Conservation (phyloP, 495 filamentous ascomycete genomes). For the Hypoxylon lienhwacheense region DNA sequence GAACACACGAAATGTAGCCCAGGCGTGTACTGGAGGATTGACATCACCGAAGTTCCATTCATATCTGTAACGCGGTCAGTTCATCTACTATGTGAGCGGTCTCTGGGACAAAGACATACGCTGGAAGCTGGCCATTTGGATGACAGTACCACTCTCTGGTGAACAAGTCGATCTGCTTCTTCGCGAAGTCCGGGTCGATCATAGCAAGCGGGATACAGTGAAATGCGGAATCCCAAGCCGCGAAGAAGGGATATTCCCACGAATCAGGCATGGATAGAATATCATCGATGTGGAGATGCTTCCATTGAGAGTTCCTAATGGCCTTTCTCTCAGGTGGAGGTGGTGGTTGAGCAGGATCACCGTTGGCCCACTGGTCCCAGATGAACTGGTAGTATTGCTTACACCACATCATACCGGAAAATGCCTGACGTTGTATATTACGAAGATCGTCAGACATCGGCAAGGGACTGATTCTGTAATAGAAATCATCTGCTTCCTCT, state of each 20-base stretch:
- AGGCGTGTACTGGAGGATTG: conserved; percentile 95
- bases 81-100: conserved; percentile 6
- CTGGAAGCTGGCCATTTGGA: conserved; percentile 88
- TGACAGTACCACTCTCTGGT: conserved; percentile 99
- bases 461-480: conserved; percentile 86
- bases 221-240: conserved; percentile 96
- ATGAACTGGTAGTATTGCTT: conserved; percentile 97
- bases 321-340: conserved; percentile 79
- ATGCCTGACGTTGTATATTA: conserved; percentile 92
- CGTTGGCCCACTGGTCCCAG: conserved; percentile 96
- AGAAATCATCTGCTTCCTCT: conserved; percentile 93
- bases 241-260: conserved; percentile 99
- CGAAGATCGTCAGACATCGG: conserved; percentile 93
- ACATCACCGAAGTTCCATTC: conserved; percentile 99
- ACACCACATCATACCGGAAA: conserved; percentile 96
- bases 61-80: conserved; percentile 56
- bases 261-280: conserved; percentile 97
- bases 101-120: conserved; percentile 27
- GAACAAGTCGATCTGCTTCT: conserved; percentile 94
- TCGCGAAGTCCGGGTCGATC: conserved; percentile 96
- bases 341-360: conserved; percentile 69
- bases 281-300: conserved; percentile 89
- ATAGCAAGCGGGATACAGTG: conserved; percentile 94
- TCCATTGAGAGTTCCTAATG: conserved; percentile 87
- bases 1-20: conserved; percentile 92